phyloP scores from a whole-genome alignment of 495 filamentous ascomycete genomes.

The Xylaria telfairii region DNA sequence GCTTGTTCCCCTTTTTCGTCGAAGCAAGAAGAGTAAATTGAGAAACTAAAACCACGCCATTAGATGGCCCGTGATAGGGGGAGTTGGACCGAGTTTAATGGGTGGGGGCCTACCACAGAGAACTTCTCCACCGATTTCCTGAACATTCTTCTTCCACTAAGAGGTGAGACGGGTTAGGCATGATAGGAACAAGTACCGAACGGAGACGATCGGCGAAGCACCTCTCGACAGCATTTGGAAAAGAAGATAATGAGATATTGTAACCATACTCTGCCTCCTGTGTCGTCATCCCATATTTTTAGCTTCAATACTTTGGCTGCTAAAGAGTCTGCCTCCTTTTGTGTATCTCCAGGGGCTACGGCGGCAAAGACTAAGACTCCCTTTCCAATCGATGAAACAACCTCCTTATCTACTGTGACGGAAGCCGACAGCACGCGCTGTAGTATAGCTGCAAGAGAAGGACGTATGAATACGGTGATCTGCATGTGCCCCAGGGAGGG shows the following conservation, averaged over 20 bases:
- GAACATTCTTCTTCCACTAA: conserved; percentile 87
- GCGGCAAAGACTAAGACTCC: conserved; percentile 92
- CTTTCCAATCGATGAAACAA: conserved; percentile 88
- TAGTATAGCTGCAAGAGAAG: conserved; percentile 71
- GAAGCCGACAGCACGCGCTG: conserved; percentile 96
- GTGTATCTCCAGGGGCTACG: conserved; percentile 86
- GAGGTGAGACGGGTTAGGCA: conserved; percentile 29
- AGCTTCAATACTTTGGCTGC: conserved; percentile 87
- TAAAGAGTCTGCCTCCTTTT: conserved; percentile 83
- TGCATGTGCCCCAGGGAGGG: background rate
- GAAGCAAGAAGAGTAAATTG: conserved; percentile 95
- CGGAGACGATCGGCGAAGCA: background rate
- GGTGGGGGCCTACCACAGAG: conserved; percentile 74
- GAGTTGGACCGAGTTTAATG: background rate
- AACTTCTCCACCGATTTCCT: conserved; percentile 86
- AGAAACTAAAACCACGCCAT: conserved; percentile 67
- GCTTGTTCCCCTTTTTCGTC: conserved; percentile 93
- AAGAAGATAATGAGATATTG: conserved; percentile 16
- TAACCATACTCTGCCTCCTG: conserved; percentile 62
- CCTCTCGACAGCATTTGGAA: background rate
- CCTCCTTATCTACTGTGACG: conserved; percentile 92
- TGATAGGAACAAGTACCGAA: background rate
- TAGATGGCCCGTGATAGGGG: background rate
- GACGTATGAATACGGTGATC: conserved; percentile 22
- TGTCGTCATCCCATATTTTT: conserved; percentile 85